phyloP scores from a whole-genome alignment of 495 filamentous ascomycete genomes.

The Glonium stellatum region DNA sequence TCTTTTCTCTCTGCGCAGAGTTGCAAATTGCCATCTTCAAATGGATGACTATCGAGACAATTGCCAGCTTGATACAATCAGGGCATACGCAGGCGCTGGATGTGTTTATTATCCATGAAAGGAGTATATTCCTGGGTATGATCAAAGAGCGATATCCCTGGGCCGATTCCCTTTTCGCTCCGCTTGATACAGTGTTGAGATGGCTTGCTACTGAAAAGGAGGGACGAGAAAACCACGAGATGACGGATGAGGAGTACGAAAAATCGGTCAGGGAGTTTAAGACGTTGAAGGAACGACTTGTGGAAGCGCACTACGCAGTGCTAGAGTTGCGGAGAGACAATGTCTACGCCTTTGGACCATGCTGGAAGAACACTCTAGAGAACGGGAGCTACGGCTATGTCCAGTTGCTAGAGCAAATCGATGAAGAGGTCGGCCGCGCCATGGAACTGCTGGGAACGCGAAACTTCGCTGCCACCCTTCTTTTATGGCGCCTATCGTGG shows the following conservation, averaged over 20 bases:
- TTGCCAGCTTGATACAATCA: neutral
- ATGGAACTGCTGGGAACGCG: neutral
- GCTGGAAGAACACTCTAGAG: neutral
- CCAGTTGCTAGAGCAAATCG: neutral
- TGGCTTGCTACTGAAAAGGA: neutral
- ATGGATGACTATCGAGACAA: neutral
- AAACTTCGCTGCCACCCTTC: neutral
- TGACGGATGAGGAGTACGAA: neutral
- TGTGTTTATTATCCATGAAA: neutral
- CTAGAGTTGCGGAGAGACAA: neutral
- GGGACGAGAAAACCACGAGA: neutral
- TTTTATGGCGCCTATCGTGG: neutral
- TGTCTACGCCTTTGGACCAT: neutral
- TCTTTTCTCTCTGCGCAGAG: neutral
- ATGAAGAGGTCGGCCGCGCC: neutral
- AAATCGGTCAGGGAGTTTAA: neutral
- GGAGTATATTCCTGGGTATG: neutral
- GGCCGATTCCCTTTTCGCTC: neutral
- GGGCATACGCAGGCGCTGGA: neutral
- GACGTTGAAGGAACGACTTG: neutral
- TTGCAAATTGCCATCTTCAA: neutral
- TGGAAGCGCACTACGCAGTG: neutral
- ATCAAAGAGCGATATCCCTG: neutral
- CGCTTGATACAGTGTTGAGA: neutral
- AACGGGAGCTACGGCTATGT: neutral